Conservation (phyloP, 768 basidiomycete species). For the Tylopilus sp. region DNA sequence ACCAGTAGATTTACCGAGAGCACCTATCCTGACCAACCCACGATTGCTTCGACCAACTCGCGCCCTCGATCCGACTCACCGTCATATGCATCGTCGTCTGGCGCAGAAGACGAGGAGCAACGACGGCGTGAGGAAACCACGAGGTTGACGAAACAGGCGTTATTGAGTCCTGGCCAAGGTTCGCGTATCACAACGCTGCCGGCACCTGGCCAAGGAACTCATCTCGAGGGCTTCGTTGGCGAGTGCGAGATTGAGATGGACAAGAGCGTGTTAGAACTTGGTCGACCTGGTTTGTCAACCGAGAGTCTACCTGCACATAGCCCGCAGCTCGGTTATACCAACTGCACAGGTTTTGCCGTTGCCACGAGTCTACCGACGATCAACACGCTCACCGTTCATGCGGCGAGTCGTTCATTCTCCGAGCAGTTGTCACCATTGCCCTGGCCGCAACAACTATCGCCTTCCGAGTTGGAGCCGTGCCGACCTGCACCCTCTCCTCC, state of each 20-base stretch:
- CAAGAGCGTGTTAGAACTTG: conserved; percentile 71
- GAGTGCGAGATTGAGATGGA: conserved; percentile 47
- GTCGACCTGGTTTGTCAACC: conserved; percentile 72
- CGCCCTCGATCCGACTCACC: conserved; percentile 18
- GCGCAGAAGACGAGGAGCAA: conserved; percentile 21
- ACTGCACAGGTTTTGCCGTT: background rate
- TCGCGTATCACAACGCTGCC: conserved; percentile 36
- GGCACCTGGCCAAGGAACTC: background rate
- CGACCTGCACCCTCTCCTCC: conserved; percentile 27
- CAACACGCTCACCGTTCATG: background rate
- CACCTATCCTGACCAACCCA: conserved; percentile 25
- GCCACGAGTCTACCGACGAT: conserved; percentile 6
- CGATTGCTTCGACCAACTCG: conserved; percentile 16
- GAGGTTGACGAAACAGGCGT: conserved; percentile 16
- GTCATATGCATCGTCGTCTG: conserved; percentile 16
- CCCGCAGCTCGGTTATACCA: conserved; percentile 3
- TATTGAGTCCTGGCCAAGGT: conserved; percentile 22
- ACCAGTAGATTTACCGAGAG: conserved; percentile 27
- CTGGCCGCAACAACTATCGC: conserved; percentile 7
- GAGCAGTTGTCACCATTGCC: conserved; percentile 6
- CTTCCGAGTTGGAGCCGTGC: conserved; percentile 20
- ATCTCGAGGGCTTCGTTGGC: conserved; percentile 1
- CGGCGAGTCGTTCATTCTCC: background rate
- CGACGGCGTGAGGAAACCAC: conserved; percentile 22
- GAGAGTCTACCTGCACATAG: conserved; percentile 51